Conservation (phyloP, 306 rosid genomes). For the Castanopsis chinensis region DNA sequence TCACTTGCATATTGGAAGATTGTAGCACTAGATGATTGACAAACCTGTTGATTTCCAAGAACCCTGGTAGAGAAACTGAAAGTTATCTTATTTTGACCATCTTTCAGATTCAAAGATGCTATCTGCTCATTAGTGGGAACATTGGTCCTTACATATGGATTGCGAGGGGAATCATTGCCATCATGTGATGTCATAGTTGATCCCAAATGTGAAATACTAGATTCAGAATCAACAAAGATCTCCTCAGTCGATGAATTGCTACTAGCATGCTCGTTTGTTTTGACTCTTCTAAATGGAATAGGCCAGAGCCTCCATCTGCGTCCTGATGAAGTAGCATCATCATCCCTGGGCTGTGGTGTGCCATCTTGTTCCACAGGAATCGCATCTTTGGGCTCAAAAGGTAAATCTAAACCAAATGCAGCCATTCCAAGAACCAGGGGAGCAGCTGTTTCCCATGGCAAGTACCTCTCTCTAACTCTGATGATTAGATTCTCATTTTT, state of each 20-base stretch:
- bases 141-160: slow-evolving; percentile 81
- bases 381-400: slow-evolving; percentile 62
- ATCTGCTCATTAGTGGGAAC: slow-evolving; percentile 94
- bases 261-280: slow-evolving; percentile 69
- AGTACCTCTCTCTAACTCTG: slow-evolving; percentile 63
- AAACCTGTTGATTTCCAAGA: slow-evolving; percentile 88
- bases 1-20: slow-evolving; percentile 6
- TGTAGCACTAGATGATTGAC: slow-evolving; percentile 25
- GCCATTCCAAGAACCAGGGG: slow-evolving; percentile 75
- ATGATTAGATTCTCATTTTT: slow-evolving; percentile 71
- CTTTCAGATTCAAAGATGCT: slow-evolving; percentile 91
- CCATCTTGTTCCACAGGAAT: slow-evolving; percentile 71
- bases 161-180: slow-evolving; percentile 46
- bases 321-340: slow-evolving; percentile 50
- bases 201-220: slow-evolving; percentile 40
- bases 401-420: slow-evolving; percentile 66
- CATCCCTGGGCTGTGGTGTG: slow-evolving; percentile 41
- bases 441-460: slow-evolving; percentile 88
- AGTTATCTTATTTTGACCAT: slow-evolving; percentile 88
- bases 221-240: slow-evolving; percentile 86
- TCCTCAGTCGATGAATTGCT: slow-evolving; percentile 70
- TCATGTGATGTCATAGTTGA: slow-evolving; percentile 37
- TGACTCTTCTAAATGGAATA: slow-evolving; percentile 84
- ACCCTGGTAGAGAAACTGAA: slow-evolving; percentile 94
- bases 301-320: slow-evolving; percentile 97